Evolutionary conservation across 768 basidiomycete species (phyloP).

Genomic region (Butyriboletus loyo): DNA sequence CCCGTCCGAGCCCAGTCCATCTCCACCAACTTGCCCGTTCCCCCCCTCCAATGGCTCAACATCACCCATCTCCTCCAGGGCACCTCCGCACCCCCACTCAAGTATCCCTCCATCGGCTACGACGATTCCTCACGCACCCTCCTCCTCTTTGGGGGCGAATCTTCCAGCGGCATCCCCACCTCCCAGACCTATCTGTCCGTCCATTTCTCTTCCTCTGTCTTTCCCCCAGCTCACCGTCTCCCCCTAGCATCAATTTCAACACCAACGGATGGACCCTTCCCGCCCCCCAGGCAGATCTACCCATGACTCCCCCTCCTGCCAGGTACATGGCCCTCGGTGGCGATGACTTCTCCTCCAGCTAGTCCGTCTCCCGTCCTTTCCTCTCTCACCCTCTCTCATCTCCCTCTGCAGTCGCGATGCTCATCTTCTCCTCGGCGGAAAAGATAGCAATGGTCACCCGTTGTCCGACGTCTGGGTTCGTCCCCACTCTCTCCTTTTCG

Average conservation of each 20-base stretch:
- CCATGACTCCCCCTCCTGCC: constrained; percentile 49
- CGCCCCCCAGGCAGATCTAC: constrained; percentile 47
- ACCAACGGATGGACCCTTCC: constrained; percentile 61
- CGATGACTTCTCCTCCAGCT: constrained; percentile 75
- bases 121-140: constrained; percentile 48
- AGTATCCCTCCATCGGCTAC: constrained; percentile 68
- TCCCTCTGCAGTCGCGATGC: constrained; percentile 57
- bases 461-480: constrained; percentile 75
- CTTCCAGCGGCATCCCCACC: constrained; percentile 58
- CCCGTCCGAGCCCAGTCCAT: constrained; percentile 43
- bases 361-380: constrained; percentile 45
- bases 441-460: constrained; percentile 48
- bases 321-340: constrained; percentile 65
- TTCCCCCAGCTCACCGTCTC: constrained; percentile 2
- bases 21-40: constrained; percentile 47
- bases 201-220: background rate
- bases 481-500: background rate
- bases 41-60: constrained; percentile 62
- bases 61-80: constrained; percentile 56
- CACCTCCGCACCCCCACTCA: constrained; percentile 55
- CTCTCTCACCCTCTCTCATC: constrained; percentile 17
- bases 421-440: constrained; percentile 73
- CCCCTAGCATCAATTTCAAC: constrained; percentile 56
- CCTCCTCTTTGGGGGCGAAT: constrained; percentile 76
- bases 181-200: constrained; percentile 67